These are phyloP conservation scores for Wickerhamia fluorescens DNA, from an alignment of 805 yeast genomes.

Conservation along the genomic window DNA sequence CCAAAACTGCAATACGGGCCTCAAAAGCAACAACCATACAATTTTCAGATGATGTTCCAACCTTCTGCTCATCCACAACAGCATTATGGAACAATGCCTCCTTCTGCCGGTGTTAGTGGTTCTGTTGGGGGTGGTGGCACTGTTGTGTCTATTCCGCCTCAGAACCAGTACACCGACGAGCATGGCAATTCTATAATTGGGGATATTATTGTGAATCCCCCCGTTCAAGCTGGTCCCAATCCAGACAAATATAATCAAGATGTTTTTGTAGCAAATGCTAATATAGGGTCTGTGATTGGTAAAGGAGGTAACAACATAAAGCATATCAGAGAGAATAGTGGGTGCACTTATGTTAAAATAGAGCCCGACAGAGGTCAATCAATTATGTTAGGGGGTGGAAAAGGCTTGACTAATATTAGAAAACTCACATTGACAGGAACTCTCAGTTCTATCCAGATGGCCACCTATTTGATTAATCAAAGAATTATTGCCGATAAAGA, in stretches of 20 bases:
- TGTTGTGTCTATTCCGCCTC: constrained; percentile 10
- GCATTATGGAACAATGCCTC: constrained; percentile 11
- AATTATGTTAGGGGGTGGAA: constrained; percentile 38
- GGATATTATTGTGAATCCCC: constrained; percentile 35
- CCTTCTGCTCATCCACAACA: constrained; percentile 29
- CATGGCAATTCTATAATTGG: constrained; percentile 38
- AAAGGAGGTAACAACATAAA: constrained; percentile 79
- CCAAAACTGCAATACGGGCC: constrained; percentile 8
- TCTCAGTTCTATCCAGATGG: constrained; percentile 61
- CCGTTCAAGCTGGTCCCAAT: constrained; percentile 23
- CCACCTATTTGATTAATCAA: constrained; percentile 64
- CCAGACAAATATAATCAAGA: constrained; percentile 60
- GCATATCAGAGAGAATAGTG: constrained; percentile 67
- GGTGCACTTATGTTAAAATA: constrained; percentile 64
- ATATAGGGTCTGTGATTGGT: constrained; percentile 81
- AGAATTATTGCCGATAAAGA: constrained; percentile 62
- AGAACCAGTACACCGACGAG: constrained; percentile 34
- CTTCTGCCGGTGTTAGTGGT: constrained; percentile 11
- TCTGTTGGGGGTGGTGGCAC: too few species aligned
- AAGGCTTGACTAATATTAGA: constrained; percentile 41
- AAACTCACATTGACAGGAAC: constrained; percentile 64
- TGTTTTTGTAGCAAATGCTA: constrained; percentile 66
- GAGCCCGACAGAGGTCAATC: constrained; percentile 53
- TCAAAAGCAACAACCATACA: constrained; percentile 27
- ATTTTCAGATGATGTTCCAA: constrained; percentile 36